A percentile compares a stretch with the other conserved stretches of the same genome.
Evolutionary conservation across 2,329 filamentous ascomycete genomes (phyloP).

Genomic region (Alternaria angustiovoidea): DNA sequence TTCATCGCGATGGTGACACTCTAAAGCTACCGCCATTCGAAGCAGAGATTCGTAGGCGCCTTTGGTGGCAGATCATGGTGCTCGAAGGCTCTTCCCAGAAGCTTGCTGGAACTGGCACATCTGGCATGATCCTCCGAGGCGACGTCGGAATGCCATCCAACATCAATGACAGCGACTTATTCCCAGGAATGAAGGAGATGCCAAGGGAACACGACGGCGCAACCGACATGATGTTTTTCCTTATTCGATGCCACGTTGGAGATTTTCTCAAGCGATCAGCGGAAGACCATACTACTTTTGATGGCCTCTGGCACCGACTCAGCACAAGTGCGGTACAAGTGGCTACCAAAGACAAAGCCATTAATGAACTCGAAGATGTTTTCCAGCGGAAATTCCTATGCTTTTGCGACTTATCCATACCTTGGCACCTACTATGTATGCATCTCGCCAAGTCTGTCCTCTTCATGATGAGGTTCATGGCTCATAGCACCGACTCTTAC

Average conservation of each 20-base stretch:
- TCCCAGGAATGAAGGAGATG: slow-evolving; percentile 54
- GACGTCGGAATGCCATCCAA: slow-evolving; percentile 62
- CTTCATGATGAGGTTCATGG: slow-evolving; percentile 52
- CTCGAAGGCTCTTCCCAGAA: slow-evolving; percentile 66
- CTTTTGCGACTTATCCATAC: slow-evolving; percentile 48
- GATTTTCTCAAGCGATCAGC: slow-evolving; percentile 46
- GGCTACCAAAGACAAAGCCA: slow-evolving; percentile 40
- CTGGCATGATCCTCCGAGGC: slow-evolving; percentile 54
- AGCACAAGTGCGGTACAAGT: slow-evolving; percentile 30
- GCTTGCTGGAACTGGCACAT: slow-evolving; percentile 60
- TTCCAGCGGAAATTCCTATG: slow-evolving; percentile 52
- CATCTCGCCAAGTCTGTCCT: slow-evolving; percentile 56
- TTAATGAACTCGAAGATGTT: slow-evolving; percentile 53
- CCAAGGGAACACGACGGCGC: slow-evolving; percentile 53
- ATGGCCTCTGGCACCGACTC: slow-evolving; percentile 36
- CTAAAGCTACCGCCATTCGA: slow-evolving; percentile 65
- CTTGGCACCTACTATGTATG: slow-evolving; percentile 56
- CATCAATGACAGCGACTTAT: slow-evolving; percentile 61
- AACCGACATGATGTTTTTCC: slow-evolving; percentile 61
- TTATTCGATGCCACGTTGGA: slow-evolving; percentile 54
- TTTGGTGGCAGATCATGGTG: slow-evolving; percentile 71
- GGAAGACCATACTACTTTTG: slow-evolving; percentile 16
- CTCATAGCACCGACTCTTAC: slow-evolving; percentile 56
- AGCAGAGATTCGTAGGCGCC: slow-evolving; percentile 61
- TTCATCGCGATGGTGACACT: slow-evolving; percentile 65